Evolutionary conservation across 179 eudicot species (phyloP).

Genomic region (Drosera spatulata): DNA sequence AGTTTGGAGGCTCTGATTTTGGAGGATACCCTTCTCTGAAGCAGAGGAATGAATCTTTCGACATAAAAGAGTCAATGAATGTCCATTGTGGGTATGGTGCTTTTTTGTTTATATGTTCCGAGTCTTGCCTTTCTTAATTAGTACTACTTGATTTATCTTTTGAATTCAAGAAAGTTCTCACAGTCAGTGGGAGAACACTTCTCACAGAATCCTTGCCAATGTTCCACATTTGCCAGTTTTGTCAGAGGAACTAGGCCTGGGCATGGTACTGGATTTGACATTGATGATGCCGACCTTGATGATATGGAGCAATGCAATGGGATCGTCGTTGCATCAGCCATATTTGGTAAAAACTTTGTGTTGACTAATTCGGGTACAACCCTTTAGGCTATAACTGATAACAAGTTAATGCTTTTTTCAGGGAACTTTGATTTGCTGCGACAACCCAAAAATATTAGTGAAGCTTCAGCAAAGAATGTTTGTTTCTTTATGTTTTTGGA

Average conservation of each 20-base stretch:
- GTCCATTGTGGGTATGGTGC: conserved; percentile 88
- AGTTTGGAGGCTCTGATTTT: conserved; percentile 95
- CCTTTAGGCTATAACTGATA: neutral
- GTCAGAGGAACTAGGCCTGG: conserved; percentile 86
- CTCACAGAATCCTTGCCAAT: neutral
- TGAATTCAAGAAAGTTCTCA: neutral
- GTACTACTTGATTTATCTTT: neutral
- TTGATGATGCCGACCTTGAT: conserved; percentile 67
- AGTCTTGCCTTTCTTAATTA: neutral
- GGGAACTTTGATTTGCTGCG: conserved; percentile 88
- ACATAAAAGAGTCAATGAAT: conserved; percentile 80
- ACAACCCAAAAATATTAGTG: conserved; percentile 82
- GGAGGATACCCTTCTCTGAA: conserved; percentile 92
- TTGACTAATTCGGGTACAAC: neutral
- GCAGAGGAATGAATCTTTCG: conserved; percentile 83
- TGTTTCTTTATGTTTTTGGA: conserved; percentile 96
- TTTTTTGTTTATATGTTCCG: no score
- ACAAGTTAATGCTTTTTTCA: conserved; percentile 9
- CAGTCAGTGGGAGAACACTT: conserved; percentile 1
- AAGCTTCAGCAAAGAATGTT: conserved; percentile 57
- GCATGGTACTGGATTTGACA: conserved; percentile 78
- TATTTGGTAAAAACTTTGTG: conserved; percentile 59
- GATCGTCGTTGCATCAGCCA: conserved; percentile 91
- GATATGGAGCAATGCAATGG: conserved; percentile 86
- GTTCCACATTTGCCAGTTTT: conserved; percentile 34